Conservation (phyloP, 2,329 filamentous ascomycete genomes). For the Leptodontidium sp. region DNA sequence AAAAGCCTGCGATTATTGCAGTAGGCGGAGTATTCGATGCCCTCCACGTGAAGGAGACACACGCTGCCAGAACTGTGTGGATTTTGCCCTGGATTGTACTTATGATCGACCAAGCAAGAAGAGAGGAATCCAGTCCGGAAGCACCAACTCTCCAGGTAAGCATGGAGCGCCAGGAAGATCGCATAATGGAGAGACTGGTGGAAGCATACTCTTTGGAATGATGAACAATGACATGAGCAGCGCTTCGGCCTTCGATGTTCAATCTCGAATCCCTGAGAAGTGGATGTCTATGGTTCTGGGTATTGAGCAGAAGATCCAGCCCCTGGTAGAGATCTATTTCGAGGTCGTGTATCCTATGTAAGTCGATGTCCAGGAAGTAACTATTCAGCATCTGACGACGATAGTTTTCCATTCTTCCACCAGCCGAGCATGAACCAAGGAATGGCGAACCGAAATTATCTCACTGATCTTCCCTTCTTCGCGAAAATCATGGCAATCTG, state of each 20-base stretch:
- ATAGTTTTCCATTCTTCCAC: conserved; percentile 59
- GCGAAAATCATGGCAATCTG: conserved; percentile 60
- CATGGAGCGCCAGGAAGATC: conserved; percentile 6
- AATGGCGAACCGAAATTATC: conserved; percentile 52
- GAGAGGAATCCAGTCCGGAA: conserved; percentile 42
- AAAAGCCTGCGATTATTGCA: conserved; percentile 54
- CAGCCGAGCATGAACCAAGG: conserved; percentile 52
- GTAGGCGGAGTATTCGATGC: conserved; percentile 56
- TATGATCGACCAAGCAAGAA: conserved; percentile 55
- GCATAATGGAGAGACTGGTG: conserved; percentile 24
- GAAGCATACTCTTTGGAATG: conserved; percentile 16
- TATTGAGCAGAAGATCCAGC: conserved; percentile 50
- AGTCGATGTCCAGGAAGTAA: conserved; percentile 26
- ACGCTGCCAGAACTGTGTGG: conserved; percentile 58
- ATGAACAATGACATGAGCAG: conserved; percentile 8
- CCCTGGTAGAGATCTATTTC: conserved; percentile 58
- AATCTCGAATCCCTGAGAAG: conserved; percentile 19
- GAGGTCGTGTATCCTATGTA: conserved; percentile 60
- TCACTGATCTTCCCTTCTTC: conserved; percentile 53
- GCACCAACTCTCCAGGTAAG: conserved; percentile 2
- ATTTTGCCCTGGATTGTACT: conserved; percentile 58
- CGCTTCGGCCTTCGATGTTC: conserved; percentile 5
- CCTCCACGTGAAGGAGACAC: conserved; percentile 48
- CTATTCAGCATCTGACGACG: conserved; percentile 19
- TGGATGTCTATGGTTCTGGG: conserved; percentile 34